Evolutionary conservation across 164 flowering plant species (phyloP).

Genomic region (Kingdonia uniflora): DNA sequence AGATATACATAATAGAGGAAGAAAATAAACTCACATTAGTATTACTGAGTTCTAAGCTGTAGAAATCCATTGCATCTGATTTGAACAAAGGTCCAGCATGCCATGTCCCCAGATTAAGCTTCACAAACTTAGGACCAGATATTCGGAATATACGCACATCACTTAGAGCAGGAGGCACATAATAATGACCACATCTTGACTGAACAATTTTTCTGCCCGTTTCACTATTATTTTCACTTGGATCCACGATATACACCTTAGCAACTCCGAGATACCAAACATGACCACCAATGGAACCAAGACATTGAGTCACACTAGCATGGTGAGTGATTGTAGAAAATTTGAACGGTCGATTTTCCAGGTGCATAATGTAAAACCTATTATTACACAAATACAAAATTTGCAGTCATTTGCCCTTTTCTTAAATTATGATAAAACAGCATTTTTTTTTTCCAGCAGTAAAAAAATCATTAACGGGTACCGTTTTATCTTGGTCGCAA

Average conservation of each 20-base stretch:
- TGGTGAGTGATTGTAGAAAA: constrained; percentile 77
- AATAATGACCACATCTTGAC: constrained; percentile 65
- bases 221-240: constrained; percentile 5
- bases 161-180: constrained; percentile 55
- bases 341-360: constrained; percentile 34
- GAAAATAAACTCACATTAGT: constrained; percentile 61
- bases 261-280: constrained; percentile 91
- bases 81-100: constrained; percentile 88
- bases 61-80: constrained; percentile 58
- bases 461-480: too few relatives aligned
- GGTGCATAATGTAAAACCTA: constrained; percentile 86
- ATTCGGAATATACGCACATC: constrained; percentile 60
- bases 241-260: constrained; percentile 52
- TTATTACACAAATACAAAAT: not conserved
- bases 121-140: constrained; percentile 67
- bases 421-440: too few relatives aligned
- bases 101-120: constrained; percentile 88
- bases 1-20: not conserved
- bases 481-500: too few relatives aligned
- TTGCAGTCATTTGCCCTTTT: too few relatives aligned
- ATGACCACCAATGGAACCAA: constrained; percentile 73
- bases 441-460: too few relatives aligned
- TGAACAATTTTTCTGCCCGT: constrained; percentile 16
- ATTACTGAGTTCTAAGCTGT: constrained; percentile 76
- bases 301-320: constrained; percentile 89